Conservation (phyloP, 1,284 basidiomycete genomes). For the Pyrrhoderma lamaoense region DNA sequence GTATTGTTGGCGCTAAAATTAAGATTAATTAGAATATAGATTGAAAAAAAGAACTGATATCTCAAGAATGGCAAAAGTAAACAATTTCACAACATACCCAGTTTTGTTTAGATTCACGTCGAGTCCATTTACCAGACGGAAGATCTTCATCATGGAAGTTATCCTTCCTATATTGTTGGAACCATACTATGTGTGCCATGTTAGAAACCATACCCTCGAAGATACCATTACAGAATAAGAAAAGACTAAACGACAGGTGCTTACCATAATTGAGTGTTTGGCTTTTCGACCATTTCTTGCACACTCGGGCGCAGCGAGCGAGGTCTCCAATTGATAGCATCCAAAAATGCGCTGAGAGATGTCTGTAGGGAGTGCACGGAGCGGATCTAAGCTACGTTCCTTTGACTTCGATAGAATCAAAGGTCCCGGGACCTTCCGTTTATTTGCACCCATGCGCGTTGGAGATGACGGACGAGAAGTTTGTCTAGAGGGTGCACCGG, state of each 20-base stretch:
- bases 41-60: too few species aligned
- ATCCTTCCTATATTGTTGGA: constrained; percentile 76
- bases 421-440: constrained; percentile 35
- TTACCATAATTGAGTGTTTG: constrained; percentile 85
- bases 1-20: constrained; percentile 46
- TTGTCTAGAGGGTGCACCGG: constrained; percentile 28
- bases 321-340: constrained; percentile 59
- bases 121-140: constrained; percentile 80
- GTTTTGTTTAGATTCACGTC: constrained; percentile 76
- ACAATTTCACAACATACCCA: constrained; percentile 58
- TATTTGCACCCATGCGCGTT: constrained; percentile 37
- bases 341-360: constrained; percentile 72
- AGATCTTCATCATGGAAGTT: constrained; percentile 71
- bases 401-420: constrained; percentile 32
- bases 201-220: constrained; percentile 8
- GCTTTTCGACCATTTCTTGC: constrained; percentile 78
- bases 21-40: too few species aligned
- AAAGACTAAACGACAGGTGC: constrained; percentile 23
- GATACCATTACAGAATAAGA: not conserved
- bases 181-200: constrained; percentile 62
- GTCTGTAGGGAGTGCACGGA: constrained; percentile 72
- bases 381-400: constrained; percentile 41
- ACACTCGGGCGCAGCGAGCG: constrained; percentile 71
- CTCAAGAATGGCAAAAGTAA: too few species aligned
- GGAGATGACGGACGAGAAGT: constrained; percentile 57